Base-by-base conservation (phyloP, 768 basidiomycete species). In the Rhizopogon vinicolor region DNA sequence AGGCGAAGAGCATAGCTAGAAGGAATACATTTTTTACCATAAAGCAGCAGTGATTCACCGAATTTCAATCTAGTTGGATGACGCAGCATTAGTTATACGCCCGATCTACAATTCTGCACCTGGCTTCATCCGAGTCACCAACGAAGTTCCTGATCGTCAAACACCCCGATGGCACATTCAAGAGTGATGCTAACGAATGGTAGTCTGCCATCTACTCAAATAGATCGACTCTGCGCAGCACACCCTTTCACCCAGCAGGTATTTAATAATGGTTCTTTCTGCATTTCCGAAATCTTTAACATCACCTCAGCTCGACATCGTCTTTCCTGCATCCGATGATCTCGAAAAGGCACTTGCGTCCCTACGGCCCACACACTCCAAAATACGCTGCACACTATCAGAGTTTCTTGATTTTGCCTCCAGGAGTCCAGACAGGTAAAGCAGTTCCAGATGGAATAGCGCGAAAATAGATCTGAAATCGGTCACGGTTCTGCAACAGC, bases 161-260 rank as follows among this genome's bases (percentile, higher is more conserved):
- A 18, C 33, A 48, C 40, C 2, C 7, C 31, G 33, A 65, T 66
- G 64, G 49, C 37, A 3, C 22, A 31, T 49, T 65, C 65, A 25
- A 57, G 52, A 28, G 56, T 51, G n/a, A 63, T 50, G 44, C 14
- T 63, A 22, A 68, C 54, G 35, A 53, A 58, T 0, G 68, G 70
- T 4, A 51, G 54, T 29, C 16, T 63, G 16, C 62, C 68, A 22
- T 63, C 63, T 1, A 41, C 66, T 5, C 74, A 71, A 46, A 54
- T 79, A 14, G 60, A 67, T 5, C 61, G 68, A 44, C 57, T 79
- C 6, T 71, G 72, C 16, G 60, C 64, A 12, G 72, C 68, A n/a
- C 79, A 74, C 68, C 80, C 82, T 0, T 84, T 83, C 62, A 74
- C 76, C 14, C 76, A 77, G 46, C 82, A 82, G 75, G 83, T 74